Evolutionary conservation across 2,329 filamentous ascomycete genomes (phyloP).

Genomic region (Cercospora citrullina): DNA sequence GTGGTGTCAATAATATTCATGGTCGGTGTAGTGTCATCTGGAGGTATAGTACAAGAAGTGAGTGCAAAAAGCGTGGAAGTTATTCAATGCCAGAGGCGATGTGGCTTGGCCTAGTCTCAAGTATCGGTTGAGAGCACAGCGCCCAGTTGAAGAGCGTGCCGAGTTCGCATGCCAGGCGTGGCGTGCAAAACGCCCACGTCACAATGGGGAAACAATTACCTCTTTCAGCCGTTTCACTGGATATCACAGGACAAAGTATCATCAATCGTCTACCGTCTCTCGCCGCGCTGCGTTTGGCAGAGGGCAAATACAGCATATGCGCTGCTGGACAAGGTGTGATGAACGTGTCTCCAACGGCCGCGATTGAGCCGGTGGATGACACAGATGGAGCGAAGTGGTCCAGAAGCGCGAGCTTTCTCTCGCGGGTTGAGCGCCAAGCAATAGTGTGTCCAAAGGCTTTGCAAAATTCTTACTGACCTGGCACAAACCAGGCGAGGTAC

Average conservation of each 20-base stretch:
- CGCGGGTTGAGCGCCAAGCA: not conserved
- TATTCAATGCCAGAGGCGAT: not conserved
- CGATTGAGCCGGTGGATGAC: not conserved
- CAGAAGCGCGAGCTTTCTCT: not conserved
- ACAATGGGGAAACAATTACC: conserved; percentile 9
- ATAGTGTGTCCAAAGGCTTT: not conserved
- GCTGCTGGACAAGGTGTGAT: not conserved
- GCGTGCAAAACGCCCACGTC: conserved; percentile 9
- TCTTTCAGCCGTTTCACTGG: conserved; percentile 9
- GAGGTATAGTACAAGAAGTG: not conserved
- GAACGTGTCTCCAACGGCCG: not conserved
- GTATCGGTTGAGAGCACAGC: conserved; percentile 7
- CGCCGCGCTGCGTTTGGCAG: not conserved
- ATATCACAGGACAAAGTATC: not conserved
- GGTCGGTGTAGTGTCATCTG: conserved; percentile 1
- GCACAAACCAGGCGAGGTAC: not conserved
- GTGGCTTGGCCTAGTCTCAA: not conserved
- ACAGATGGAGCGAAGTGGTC: not conserved
- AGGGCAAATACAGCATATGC: not conserved
- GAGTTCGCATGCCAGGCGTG: conserved; percentile 2
- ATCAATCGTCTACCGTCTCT: not conserved
- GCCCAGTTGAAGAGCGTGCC: conserved; percentile 2
- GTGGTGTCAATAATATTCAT: conserved; percentile 69
- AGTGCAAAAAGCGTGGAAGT: not conserved
- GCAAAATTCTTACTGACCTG: not conserved